Base-by-base conservation (phyloP, 2,329 filamentous ascomycete genomes). In the Beauveria bassiana region DNA sequence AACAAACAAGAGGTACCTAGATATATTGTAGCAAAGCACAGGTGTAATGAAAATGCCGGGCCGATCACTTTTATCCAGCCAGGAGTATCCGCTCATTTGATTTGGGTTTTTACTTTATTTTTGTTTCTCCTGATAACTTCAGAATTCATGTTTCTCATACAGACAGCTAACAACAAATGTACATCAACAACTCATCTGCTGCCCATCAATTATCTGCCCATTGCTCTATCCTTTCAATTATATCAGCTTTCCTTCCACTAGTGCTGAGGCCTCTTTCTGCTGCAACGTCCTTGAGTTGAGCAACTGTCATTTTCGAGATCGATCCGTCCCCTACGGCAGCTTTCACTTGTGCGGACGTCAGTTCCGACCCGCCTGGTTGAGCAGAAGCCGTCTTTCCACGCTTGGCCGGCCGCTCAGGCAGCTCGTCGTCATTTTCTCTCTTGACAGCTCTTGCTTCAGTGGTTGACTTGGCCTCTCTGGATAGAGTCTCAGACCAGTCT, bases 401-500 rank as follows among this genome's bases (percentile, higher is more conserved):
- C 72, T 86, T 86, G 2, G 73, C 71, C 0, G 79, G 76, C 12
- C 74, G 73, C 2, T 74, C 76, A 2, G 69, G 73, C 1, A 77
- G 76, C 3, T 79, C 78, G 1, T 74, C 76, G 9, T 79, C 80
- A 0, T 75, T 73, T 61, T 83, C 81, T 22, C 81, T 78, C 70
- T 87, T 87, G 49, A 80, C 68, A 0, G 77, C 74, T 49, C 76
- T 76, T 38, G 70, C 70, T 28, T 74, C 71, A 59, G 71, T 69
- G 5, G 76, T 68, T 10, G 70, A 68, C 2, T 67, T 70, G 0
- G 78, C 72, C 62, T 86, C 84, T 9, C 81, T 75, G 34, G 89
- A 83, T 6, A 97, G 79, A 12, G 82, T 80, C 42, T 84, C 78
- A 4, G 89, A 87, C 87, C 93, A 96, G 40, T 90, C 86, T 51